Conservation (phyloP, 352 stramenopile genomes). For the Elongisporangium undulatum region DNA sequence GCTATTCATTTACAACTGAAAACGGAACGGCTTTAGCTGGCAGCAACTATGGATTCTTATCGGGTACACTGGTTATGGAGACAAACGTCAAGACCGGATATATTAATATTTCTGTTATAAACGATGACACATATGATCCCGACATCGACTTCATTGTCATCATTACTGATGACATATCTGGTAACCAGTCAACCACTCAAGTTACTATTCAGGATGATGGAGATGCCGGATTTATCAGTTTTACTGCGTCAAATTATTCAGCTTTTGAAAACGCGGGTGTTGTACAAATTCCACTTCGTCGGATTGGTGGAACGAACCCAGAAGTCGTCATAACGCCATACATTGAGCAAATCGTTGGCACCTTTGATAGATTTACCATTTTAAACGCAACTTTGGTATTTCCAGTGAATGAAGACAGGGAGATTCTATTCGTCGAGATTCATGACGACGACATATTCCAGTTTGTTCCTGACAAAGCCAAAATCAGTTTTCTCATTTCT, state of each 20-base stretch:
- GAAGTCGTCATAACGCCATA: conserved; percentile 20
- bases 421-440: conserved; percentile 23
- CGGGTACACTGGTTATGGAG: conserved; percentile 12
- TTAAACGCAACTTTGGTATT: conserved; percentile 25
- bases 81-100: conserved; percentile 20
- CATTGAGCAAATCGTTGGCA: conserved; percentile 9
- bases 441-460: conserved; percentile 38
- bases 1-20: conserved; percentile 28
- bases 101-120: conserved; percentile 32
- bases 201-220: conserved; percentile 44
- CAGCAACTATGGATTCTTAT: conserved; percentile 24
- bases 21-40: conserved; percentile 25
- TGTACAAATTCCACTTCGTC: conserved; percentile 19
- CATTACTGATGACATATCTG: conserved; percentile 22
- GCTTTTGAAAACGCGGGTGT: conserved; percentile 30
- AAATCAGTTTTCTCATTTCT: conserved; percentile 33
- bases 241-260: conserved; percentile 9
- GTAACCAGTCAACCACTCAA: conserved; percentile 16
- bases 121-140: conserved; percentile 36
- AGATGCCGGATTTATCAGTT: conserved; percentile 48
- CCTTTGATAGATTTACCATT: conserved; percentile 32
- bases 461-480: conserved; percentile 28
- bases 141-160: conserved; percentile 36
- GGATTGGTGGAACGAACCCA: conserved; percentile 21
- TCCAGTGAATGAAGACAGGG: conserved; percentile 13